Conservation (phyloP, 2,329 filamentous ascomycete genomes). For the Zymoseptoria ardabiliae region DNA sequence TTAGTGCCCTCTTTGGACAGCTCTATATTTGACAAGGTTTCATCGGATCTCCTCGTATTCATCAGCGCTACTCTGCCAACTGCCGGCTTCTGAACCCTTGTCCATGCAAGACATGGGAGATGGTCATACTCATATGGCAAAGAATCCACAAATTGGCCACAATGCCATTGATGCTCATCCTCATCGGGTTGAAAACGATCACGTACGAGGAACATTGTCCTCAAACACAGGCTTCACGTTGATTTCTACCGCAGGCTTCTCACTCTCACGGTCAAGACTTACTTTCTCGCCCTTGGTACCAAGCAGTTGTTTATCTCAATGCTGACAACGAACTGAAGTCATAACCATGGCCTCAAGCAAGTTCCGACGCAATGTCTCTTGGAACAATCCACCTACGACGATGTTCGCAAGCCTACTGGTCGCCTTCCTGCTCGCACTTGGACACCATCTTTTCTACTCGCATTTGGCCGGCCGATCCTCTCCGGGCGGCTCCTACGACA, state of each 20-base stretch:
- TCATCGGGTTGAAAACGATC: background rate
- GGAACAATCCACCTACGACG: background rate
- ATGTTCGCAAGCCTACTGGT: background rate
- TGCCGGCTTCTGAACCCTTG: background rate
- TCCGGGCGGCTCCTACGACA: background rate
- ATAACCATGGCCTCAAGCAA: background rate
- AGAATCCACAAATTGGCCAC: too few relatives aligned
- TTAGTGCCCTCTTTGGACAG: background rate
- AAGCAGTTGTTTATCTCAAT: background rate
- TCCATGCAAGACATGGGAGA: background rate
- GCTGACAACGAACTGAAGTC: background rate
- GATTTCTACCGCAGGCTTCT: background rate
- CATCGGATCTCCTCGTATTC: background rate
- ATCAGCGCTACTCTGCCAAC: background rate
- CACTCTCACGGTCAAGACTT: background rate
- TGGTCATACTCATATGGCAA: too few relatives aligned
- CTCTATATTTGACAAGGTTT: background rate
- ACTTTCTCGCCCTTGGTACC: background rate
- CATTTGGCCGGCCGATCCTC: background rate
- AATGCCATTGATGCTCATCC: background rate
- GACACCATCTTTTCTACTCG: constrained; percentile 17
- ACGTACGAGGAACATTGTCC: background rate
- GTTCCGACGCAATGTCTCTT: background rate
- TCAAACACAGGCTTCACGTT: background rate
- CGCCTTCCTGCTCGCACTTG: constrained; percentile 7